Percentiles rank a stretch among this genome's conserved stretches.
These are phyloP conservation scores for Mycocentrospora acerina DNA, from an alignment of 2,329 filamentous ascomycete genomes.

Conservation along the genomic window DNA sequence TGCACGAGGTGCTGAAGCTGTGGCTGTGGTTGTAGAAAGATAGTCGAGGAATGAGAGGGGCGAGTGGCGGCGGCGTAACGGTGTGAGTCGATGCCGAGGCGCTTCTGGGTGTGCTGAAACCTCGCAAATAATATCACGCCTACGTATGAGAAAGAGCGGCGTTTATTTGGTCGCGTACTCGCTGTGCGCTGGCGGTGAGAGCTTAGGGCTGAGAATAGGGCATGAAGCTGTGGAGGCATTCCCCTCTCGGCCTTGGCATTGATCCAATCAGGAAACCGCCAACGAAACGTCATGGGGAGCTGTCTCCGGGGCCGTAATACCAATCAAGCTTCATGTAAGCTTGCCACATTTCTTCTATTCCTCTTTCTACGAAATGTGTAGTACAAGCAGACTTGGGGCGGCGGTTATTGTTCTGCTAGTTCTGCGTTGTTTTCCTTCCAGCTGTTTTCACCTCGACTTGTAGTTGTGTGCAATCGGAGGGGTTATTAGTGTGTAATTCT, in stretches of 20 bases:
- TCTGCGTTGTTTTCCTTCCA: no score
- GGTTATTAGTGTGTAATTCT: no score
- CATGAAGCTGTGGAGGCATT: constrained; percentile 10
- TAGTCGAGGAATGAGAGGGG: constrained; percentile 27
- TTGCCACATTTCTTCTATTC: no score
- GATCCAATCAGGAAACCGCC: neutral
- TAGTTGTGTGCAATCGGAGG: no score
- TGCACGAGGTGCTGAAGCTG: constrained; percentile 20
- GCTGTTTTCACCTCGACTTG: no score
- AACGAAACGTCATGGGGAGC: no score
- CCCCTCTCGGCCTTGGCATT: constrained; percentile 10
- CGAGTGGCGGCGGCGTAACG: constrained; percentile 33
- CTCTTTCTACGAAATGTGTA: no score
- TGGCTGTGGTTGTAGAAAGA: constrained; percentile 23
- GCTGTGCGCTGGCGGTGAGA: constrained; percentile 19
- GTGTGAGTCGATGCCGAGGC: constrained; percentile 33
- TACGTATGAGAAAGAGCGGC: constrained; percentile 3
- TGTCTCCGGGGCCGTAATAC: no score
- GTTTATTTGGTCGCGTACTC: constrained; percentile 35
- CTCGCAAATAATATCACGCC: constrained; percentile 9
- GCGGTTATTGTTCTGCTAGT: no score
- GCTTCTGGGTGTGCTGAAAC: constrained; percentile 18
- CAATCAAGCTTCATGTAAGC: no score
- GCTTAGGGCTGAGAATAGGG: constrained; percentile 24
- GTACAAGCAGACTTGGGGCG: no score